phyloP scores from a whole-genome alignment of 2,329 filamentous ascomycete species.

The Colletotrichum horii region DNA sequence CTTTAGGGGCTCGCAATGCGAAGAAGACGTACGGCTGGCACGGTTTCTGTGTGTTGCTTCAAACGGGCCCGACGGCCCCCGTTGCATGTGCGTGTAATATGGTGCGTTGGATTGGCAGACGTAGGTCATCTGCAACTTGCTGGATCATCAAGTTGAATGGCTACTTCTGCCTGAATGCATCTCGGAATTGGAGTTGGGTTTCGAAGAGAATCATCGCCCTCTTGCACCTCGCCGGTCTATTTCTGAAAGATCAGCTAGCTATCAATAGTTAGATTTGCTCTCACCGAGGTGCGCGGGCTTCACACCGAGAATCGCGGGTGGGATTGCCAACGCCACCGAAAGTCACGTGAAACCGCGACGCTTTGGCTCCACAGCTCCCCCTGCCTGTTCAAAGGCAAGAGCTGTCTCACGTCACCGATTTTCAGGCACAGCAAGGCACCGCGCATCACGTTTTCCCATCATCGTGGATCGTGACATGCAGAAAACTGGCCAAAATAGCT shows the following conservation, averaged over 20 bases:
- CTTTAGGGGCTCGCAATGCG: neutral
- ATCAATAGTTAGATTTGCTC: neutral
- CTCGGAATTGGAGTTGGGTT: neutral
- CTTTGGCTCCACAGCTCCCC: neutral
- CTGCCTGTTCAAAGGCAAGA: neutral
- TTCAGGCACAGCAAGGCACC: neutral
- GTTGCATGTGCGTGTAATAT: neutral
- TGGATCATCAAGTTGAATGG: neutral
- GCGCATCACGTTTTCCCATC: neutral
- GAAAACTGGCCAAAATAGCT: neutral
- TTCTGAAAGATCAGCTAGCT: neutral
- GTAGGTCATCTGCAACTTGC: neutral
- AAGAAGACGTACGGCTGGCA: neutral
- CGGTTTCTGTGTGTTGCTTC: neutral
- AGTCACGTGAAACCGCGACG: neutral
- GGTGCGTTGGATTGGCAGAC: neutral
- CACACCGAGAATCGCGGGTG: neutral
- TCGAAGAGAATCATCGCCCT: neutral
- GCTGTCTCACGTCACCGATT: slow-evolving; percentile 1
- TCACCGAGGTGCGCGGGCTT: neutral
- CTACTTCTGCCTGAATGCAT: neutral
- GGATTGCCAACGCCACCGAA: no score
- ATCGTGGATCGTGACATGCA: neutral
- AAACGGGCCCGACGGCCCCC: neutral
- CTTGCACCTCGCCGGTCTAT: neutral